Percentiles rank a stretch among this genome's conserved stretches.
Evolutionary conservation across 176 grass and related monocot species (phyloP).

Genomic region (Oryza nivara): DNA sequence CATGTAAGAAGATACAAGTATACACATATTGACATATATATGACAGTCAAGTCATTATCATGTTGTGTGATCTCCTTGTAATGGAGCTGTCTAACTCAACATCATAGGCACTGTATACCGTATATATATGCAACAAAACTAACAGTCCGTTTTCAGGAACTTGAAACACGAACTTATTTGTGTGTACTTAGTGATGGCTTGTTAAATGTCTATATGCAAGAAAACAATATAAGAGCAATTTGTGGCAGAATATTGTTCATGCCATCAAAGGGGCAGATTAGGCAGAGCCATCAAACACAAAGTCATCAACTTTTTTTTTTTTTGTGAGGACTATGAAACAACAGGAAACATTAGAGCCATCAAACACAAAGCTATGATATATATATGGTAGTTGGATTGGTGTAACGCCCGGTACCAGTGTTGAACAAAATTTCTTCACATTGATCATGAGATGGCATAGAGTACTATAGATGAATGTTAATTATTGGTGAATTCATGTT

Average conservation of each 20-base stretch:
- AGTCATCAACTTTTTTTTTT: too few species aligned
- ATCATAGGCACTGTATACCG: not conserved
- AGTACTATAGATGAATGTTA: not conserved
- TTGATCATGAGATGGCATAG: not conserved
- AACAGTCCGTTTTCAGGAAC: not conserved
- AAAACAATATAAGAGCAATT: not conserved
- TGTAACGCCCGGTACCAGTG: not conserved
- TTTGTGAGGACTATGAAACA: not conserved
- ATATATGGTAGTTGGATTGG: not conserved
- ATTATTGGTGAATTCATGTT: not conserved
- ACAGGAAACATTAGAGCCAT: not conserved
- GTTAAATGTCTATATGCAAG: not conserved
- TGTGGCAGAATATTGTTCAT: not conserved
- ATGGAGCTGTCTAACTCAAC: slow-evolving; percentile 8
- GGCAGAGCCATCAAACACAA: not conserved
- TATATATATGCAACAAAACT: not conserved
- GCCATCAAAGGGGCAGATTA: not conserved
- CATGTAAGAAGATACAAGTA: not conserved
- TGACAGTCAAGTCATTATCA: slow-evolving; percentile 7
- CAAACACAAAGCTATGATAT: not conserved
- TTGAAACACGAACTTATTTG: not conserved
- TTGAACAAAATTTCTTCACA: not conserved
- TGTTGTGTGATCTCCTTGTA: not conserved
- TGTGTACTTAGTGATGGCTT: not conserved
- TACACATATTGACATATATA: not conserved